These are phyloP conservation scores for Sphagnurus paluster DNA, from an alignment of 1,284 basidiomycete genomes.

Conservation along the genomic window DNA sequence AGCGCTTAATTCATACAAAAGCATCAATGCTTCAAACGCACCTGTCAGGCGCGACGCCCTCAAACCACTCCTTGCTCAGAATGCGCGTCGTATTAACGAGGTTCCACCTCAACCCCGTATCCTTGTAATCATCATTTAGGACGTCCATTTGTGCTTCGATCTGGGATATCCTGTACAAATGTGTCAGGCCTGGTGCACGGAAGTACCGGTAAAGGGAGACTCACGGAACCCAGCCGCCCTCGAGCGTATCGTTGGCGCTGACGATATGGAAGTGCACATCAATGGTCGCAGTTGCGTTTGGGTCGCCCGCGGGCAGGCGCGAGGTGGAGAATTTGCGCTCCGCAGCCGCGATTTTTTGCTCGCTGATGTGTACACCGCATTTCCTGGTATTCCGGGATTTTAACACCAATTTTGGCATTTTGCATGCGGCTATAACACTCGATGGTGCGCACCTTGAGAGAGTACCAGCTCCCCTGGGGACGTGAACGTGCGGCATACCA, in stretches of 20 bases:
- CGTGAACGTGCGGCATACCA: conserved; percentile 18
- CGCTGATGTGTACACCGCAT: conserved; percentile 38
- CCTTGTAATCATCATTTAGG: conserved; percentile 32
- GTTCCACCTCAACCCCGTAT: conserved; percentile 30
- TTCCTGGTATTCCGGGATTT: conserved; percentile 8
- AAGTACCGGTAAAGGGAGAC: conserved; percentile 13
- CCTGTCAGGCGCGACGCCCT: conserved; percentile 31
- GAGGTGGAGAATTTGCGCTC: conserved; percentile 38
- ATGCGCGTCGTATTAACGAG: conserved; percentile 37
- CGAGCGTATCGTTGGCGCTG: conserved; percentile 29
- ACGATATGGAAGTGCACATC: conserved; percentile 37
- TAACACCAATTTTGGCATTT: too few relatives aligned
- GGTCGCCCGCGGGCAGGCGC: conserved; percentile 23
- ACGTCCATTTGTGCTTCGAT: conserved; percentile 33
- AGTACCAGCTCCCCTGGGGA: conserved; percentile 8
- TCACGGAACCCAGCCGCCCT: conserved; percentile 33
- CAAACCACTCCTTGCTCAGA: conserved; percentile 39
- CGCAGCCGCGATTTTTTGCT: conserved; percentile 29
- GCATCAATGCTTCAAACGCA: too few relatives aligned
- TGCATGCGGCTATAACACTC: conserved; percentile 16
- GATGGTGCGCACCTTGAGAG: conserved; percentile 8
- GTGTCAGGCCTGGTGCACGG: not conserved
- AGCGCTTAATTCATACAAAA: too few relatives aligned
- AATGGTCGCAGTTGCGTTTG: conserved; percentile 30
- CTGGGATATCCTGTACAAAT: conserved; percentile 19